Percentiles rank a stretch among this genome's conserved stretches.
phyloP scores from a whole-genome alignment of 2,329 filamentous ascomycete genomes.

The Botryotinia calthae region DNA sequence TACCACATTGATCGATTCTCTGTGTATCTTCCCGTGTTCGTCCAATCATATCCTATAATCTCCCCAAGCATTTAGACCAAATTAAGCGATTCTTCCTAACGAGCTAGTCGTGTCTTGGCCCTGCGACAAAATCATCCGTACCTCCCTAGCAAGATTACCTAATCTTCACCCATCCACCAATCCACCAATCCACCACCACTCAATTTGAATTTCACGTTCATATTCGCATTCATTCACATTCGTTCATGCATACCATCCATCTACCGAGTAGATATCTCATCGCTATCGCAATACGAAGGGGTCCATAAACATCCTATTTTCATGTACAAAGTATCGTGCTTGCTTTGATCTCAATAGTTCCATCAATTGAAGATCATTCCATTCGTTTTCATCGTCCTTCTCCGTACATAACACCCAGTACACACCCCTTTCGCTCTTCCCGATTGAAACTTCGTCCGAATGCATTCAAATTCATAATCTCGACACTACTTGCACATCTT shows the following conservation, averaged over 20 bases:
- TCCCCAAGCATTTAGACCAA: background rate
- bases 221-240: background rate
- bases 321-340: background rate
- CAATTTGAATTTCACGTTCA: background rate
- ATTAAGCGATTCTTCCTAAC: background rate
- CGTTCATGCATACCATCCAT: background rate
- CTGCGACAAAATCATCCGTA: background rate
- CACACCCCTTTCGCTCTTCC: conserved; percentile 2
- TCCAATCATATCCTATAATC: background rate
- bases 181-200: background rate
- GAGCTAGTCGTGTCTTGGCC: background rate
- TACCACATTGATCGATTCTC: no score
- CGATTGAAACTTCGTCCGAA: background rate
- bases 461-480: background rate
- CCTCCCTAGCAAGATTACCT: background rate
- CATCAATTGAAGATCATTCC: background rate
- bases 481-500: background rate
- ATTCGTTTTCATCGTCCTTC: background rate
- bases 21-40: no score
- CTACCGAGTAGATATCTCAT: background rate
- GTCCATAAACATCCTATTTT: no score
- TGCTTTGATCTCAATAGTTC: background rate
- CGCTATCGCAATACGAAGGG: background rate
- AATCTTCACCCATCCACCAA: background rate
- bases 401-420: background rate